Evolutionary conservation across 805 yeast species (phyloP).

Genomic region (Wickerhamomyces bisporus): DNA sequence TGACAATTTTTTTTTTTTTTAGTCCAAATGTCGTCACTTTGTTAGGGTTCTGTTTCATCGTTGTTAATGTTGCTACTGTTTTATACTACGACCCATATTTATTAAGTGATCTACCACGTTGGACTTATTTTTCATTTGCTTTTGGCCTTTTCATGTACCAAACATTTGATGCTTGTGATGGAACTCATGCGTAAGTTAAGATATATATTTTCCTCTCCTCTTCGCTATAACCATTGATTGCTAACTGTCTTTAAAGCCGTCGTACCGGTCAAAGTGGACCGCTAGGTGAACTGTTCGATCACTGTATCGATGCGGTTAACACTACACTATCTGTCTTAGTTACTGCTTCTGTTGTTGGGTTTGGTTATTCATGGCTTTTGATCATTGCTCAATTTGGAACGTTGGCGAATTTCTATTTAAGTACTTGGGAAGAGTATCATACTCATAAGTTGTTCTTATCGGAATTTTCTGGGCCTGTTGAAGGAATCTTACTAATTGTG

Average conservation of each 20-base stretch:
- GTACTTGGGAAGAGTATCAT: slow-evolving; percentile 95
- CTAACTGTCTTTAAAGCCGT: slow-evolving; percentile 32
- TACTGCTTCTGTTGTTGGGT: slow-evolving; percentile 69
- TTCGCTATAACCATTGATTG: slow-evolving; percentile 6
- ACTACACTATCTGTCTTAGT: slow-evolving; percentile 76
- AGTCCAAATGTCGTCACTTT: slow-evolving; percentile 82
- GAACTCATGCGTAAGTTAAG: slow-evolving; percentile 65
- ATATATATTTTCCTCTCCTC: slow-evolving; percentile 5
- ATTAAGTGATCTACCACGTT: slow-evolving; percentile 53
- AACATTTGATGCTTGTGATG: slow-evolving; percentile 95
- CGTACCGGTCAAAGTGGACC: slow-evolving; percentile 95
- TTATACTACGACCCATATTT: slow-evolving; percentile 71
- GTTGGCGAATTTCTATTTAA: slow-evolving; percentile 74
- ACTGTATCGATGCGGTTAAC: slow-evolving; percentile 70
- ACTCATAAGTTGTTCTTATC: slow-evolving; percentile 78
- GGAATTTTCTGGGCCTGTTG: slow-evolving; percentile 89
- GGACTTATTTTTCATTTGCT: slow-evolving; percentile 77
- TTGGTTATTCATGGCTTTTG: slow-evolving; percentile 63
- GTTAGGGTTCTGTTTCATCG: slow-evolving; percentile 67
- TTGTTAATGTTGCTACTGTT: slow-evolving; percentile 57
- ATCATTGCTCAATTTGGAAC: slow-evolving; percentile 67
- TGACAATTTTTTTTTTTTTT: neutral
- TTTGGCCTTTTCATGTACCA: slow-evolving; percentile 84
- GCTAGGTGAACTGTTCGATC: slow-evolving; percentile 90
- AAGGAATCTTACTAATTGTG: slow-evolving; percentile 71